Evolutionary conservation across 331 rosid species (phyloP), one percentile per base, ranked within the genome.

Genomic region (Ulmus americana): DNA sequence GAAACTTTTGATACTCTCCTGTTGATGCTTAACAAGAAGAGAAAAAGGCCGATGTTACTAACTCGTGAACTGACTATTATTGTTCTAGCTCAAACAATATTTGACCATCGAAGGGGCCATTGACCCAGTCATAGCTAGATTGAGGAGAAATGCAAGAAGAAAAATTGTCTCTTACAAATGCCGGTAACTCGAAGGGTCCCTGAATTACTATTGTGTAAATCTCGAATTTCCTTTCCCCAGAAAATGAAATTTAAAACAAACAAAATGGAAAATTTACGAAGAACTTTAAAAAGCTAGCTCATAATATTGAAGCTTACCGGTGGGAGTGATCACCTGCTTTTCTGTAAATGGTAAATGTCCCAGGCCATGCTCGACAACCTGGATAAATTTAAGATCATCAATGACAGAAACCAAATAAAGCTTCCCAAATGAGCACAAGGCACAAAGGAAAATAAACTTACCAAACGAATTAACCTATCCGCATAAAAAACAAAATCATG

Each of bases 311-410:
- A 68, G 68, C 88, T 77, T 82, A 92, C 98, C 98, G 51, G 97
- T 92, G 40, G 98, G 97, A 55, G 96, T 85, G 72, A 72, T 72
- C 66, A 92, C 90, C 84, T 89, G 98, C 76, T 89, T 92, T 82
- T 92, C 98, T 4, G 90, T 92, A 72, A 92, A 92, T 56, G 98
- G 98, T 61, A 92, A 82, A 80, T 92, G 95, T 39, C 98, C 98
- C 69, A 89, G 79, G 70, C 98, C 98, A 76, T 92, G 97, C 47
- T 92, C 98, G 74, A 92, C 98, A 71, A 92, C 98, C 98, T 92
- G 71, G 74, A 80, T 80, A 71, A 20, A 55, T 67, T 50, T 64
- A 47, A 15, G 78, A 63, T 67, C 68, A 59, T 61, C 62, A 69
- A 54, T 45, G 16, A 71, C 40, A 38, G 54, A 50, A 55, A 58